Percentiles rank a stretch among this genome's conserved stretches.
Evolutionary conservation across 164 flowering plant genomes (phyloP).

Genomic region (Houttuynia cordata): DNA sequence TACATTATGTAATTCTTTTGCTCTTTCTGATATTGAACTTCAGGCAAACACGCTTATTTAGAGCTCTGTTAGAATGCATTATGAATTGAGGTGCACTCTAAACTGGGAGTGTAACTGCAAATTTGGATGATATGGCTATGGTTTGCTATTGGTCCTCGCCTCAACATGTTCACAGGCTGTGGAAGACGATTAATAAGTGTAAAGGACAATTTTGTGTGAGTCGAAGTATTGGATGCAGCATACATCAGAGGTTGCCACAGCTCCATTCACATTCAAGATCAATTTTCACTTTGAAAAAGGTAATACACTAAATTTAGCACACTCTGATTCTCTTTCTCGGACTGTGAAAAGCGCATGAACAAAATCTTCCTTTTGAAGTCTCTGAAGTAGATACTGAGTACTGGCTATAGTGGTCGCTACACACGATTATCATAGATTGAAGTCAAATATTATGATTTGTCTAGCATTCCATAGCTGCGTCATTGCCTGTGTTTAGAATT

Average conservation of each 20-base stretch:
- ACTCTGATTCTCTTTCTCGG: background rate
- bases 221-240: slow-evolving; percentile 9
- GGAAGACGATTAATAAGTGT: slow-evolving; percentile 17
- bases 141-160: slow-evolving; percentile 17
- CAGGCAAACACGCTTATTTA: no score
- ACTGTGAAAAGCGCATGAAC: background rate
- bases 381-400: no score
- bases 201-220: slow-evolving; percentile 10
- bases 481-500: no score
- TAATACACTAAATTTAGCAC: background rate
- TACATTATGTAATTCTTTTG: no score
- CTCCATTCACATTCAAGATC: slow-evolving; percentile 9
- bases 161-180: slow-evolving; percentile 11
- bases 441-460: no score
- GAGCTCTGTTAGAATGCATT: no score
- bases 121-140: slow-evolving; percentile 17
- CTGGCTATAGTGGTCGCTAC: no score
- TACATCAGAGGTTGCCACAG: background rate
- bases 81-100: no score
- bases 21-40: no score
- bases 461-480: no score
- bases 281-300: slow-evolving; percentile 14
- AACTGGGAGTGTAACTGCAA: background rate
- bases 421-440: no score
- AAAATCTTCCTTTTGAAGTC: no score